Evolutionary conservation across 306 rosid genomes (phyloP), one percentile per base, ranked within the genome.

Genomic region (Fragaria vesca): DNA sequence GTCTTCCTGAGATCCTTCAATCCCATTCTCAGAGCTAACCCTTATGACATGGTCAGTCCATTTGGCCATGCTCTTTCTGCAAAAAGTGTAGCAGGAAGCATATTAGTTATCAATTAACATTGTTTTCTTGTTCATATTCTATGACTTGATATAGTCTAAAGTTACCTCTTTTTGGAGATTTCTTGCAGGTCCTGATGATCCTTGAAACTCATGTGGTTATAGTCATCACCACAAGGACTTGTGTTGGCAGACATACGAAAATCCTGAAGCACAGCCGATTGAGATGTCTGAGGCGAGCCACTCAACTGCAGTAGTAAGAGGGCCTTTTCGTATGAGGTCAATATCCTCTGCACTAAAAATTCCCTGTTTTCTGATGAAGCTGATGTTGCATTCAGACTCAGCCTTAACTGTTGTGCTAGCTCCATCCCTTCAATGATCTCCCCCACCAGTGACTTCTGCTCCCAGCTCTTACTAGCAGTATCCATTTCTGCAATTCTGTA

Each of bases 371-470:
- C 88, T 3, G 84, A 76, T 58, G 90, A 85, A 68, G 87, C 66
- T 30, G 72, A 69, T 42, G 72, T 50, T 40, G 80, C 51, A 57
- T 50, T 72, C 63, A 90, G 78, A 30, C 87, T 86, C 70, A 51
- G 83, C 82, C 84, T 82, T 83, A 93, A 72, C 86, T 83, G 91
- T 79, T 81, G 90, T 9, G 93, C 91, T 9, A 89, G 74, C 72
- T 93, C 93, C 93, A 90, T 73, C 24, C 97, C 98, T 76, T 90
- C 83, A 82, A 85, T 65, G 17, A 93, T 88, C 88, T 90, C 96
- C 36, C 77, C 84, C 4, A 80, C 45, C 5, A 93, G 86, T 74
- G 86, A 78, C 17, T 76, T 82, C 80, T 85, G 92, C 78, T 91
- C 92, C 88, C 83, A 83, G 48, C 81, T 76, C 82, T 61, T 63